These are phyloP conservation scores for Saccharomyces paradoxus DNA, from an alignment of 805 yeast genomes.

Conservation along the genomic window DNA sequence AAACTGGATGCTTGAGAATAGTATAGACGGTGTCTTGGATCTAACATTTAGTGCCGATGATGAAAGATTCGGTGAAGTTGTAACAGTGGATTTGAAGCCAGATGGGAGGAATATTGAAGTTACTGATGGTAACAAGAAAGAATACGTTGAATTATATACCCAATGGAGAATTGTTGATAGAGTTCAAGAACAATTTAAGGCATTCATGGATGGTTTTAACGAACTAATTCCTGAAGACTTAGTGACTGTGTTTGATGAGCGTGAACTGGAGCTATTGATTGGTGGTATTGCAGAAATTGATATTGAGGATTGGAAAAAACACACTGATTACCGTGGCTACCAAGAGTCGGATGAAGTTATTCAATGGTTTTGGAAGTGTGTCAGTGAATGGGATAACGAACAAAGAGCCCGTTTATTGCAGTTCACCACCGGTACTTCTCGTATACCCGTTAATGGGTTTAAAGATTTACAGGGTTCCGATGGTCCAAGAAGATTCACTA, in stretches of 20 bases:
- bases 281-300: conserved; percentile 98
- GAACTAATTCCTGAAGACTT: conserved; percentile 95
- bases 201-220: conserved; percentile 94
- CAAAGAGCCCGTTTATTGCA: conserved; percentile 92
- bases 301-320: conserved; percentile 97
- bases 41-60: conserved; percentile 84
- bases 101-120: conserved; percentile 86
- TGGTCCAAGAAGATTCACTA: conserved; percentile 98
- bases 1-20: conserved; percentile 93
- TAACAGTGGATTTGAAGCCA: conserved; percentile 81
- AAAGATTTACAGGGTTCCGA: conserved; percentile 97
- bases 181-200: conserved; percentile 91
- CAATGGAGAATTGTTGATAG: conserved; percentile 94
- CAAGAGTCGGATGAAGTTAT: conserved; percentile 93
- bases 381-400: conserved; percentile 90
- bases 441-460: conserved; percentile 98
- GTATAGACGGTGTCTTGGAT: conserved; percentile 79
- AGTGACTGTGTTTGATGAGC: conserved; percentile 93
- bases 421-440: conserved; percentile 97
- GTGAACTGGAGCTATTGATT: conserved; percentile 90
- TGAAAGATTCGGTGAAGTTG: conserved; percentile 90
- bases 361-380: conserved; percentile 98
- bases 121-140: conserved; percentile 88
- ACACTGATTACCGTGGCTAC: conserved; percentile 97
- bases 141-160: conserved; percentile 87